Conservation (phyloP, 495 filamentous ascomycete genomes). For the Tuber brumale region DNA sequence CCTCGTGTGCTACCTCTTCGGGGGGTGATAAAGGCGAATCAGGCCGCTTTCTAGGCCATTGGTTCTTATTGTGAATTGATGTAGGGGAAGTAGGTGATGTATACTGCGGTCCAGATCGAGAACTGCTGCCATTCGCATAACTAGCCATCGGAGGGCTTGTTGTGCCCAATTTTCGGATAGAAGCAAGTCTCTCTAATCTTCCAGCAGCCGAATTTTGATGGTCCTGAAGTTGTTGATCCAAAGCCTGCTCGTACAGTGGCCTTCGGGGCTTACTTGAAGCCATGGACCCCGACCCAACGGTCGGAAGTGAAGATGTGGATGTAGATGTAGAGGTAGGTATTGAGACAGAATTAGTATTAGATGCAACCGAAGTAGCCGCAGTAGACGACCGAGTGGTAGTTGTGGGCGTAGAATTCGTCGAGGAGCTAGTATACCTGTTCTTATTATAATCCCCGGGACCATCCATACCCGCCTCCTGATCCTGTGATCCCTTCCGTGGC, state of each 20-base stretch:
- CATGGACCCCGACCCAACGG: conserved; percentile 44
- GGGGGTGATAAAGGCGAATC: conserved; percentile 30
- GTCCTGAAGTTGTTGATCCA: conserved; percentile 72
- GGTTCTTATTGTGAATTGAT: conserved; percentile 12
- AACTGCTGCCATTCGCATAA: conserved; percentile 40
- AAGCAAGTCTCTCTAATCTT: conserved; percentile 68
- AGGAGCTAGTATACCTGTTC: conserved; percentile 79
- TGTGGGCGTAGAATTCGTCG: conserved; percentile 68
- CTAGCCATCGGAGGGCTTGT: conserved; percentile 49
- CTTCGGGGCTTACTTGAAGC: conserved; percentile 61
- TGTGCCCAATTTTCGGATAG: conserved; percentile 51
- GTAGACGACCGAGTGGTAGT: conserved; percentile 67
- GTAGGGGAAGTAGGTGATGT: conserved; percentile 20
- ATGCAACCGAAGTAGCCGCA: conserved; percentile 86
- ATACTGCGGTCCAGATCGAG: conserved; percentile 37
- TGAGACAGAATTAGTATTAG: conserved; percentile 55
- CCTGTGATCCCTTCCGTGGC: conserved; percentile 49
- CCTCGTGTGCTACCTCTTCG: conserved; percentile 17
- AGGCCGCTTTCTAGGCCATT: conserved; percentile 33
- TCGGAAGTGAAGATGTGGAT: conserved; percentile 36
- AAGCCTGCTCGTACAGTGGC: conserved; percentile 71
- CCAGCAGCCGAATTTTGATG: conserved; percentile 69
- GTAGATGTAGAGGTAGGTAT: conserved; percentile 41
- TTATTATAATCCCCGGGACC: conserved; percentile 54
- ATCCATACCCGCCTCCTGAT: conserved; percentile 43